Conservation (phyloP, 139 green algal genomes). For the Chlamydomonas eustigma region DNA sequence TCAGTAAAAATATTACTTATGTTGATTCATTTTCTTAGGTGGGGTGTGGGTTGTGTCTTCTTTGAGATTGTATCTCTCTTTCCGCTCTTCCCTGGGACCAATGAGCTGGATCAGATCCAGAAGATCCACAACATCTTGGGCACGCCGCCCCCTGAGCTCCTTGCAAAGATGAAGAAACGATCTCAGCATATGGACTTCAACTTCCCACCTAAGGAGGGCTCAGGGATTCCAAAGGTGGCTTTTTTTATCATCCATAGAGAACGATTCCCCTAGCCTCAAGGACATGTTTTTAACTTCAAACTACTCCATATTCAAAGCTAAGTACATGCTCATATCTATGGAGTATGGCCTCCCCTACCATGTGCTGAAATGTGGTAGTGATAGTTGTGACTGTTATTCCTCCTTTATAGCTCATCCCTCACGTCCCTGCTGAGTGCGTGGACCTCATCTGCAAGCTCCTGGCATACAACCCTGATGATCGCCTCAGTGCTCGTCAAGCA, state of each 20-base stretch:
- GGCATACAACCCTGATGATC: slow-evolving; percentile 76
- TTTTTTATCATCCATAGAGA: no score
- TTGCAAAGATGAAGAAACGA: slow-evolving; percentile 72
- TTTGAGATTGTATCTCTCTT: slow-evolving; percentile 79
- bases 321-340: no score
- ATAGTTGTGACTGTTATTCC: no score
- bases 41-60: slow-evolving; percentile 84
- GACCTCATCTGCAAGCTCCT: slow-evolving; percentile 71
- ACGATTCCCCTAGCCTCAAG: no score
- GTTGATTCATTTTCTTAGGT: no score
- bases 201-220: slow-evolving; percentile 52
- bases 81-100: slow-evolving; percentile 72
- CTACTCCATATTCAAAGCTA: no score
- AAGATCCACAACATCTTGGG: slow-evolving; percentile 82
- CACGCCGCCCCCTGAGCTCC: slow-evolving; percentile 66
- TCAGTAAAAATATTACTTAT: no score
- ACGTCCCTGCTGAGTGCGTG: slow-evolving; percentile 59
- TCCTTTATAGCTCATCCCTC: slow-evolving; percentile 59
- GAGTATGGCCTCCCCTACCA: no score
- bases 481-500: slow-evolving; percentile 56
- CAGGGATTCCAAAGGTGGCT: slow-evolving; percentile 43
- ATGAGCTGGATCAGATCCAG: slow-evolving; percentile 83
- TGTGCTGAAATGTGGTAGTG: no score
- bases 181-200: slow-evolving; percentile 60
- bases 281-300: no score